These are phyloP conservation scores for Agarophyton chilense DNA, from an alignment of 23 red algal species.

Conservation along the genomic window DNA sequence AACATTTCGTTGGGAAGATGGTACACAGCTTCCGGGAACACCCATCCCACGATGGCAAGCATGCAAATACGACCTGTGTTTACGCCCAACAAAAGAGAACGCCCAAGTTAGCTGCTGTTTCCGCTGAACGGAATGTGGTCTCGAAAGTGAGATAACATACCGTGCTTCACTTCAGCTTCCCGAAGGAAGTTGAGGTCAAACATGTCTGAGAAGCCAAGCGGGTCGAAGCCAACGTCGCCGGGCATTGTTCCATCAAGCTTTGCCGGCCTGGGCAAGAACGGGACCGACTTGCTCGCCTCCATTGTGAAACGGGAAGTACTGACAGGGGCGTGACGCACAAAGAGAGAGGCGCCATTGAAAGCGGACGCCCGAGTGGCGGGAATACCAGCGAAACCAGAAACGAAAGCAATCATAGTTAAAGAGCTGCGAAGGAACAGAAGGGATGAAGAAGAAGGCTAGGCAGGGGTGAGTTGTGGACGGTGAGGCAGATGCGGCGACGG, in stretches of 20 bases:
- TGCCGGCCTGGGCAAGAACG: conserved; percentile 76
- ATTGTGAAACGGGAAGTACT: conserved; percentile 25
- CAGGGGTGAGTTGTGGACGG: neutral
- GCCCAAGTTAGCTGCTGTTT: neutral
- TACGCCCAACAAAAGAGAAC: neutral
- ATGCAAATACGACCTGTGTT: conserved; percentile 78
- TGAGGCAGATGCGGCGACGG: too few relatives aligned
- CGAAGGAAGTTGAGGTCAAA: conserved; percentile 75
- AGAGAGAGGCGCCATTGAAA: conserved; percentile 24
- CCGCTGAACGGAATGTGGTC: neutral
- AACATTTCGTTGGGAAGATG: conserved; percentile 77
- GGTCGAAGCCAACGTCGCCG: conserved; percentile 85
- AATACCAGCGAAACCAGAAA: conserved; percentile 47
- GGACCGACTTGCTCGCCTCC: conserved; percentile 69
- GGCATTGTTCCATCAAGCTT: conserved; percentile 65
- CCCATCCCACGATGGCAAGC: conserved; percentile 84
- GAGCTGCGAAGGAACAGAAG: neutral
- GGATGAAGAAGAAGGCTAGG: neutral
- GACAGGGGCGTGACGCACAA: conserved; percentile 40
- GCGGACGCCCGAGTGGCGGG: conserved; percentile 26
- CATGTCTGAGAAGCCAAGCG: conserved; percentile 77
- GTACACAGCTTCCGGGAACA: conserved; percentile 77
- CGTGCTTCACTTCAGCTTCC: conserved; percentile 81
- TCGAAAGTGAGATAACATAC: conserved; percentile 18
- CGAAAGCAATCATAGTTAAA: conserved; percentile 60